phyloP scores from a whole-genome alignment of 2,329 filamentous ascomycete genomes.

The Ascosphaera pollenicola region DNA sequence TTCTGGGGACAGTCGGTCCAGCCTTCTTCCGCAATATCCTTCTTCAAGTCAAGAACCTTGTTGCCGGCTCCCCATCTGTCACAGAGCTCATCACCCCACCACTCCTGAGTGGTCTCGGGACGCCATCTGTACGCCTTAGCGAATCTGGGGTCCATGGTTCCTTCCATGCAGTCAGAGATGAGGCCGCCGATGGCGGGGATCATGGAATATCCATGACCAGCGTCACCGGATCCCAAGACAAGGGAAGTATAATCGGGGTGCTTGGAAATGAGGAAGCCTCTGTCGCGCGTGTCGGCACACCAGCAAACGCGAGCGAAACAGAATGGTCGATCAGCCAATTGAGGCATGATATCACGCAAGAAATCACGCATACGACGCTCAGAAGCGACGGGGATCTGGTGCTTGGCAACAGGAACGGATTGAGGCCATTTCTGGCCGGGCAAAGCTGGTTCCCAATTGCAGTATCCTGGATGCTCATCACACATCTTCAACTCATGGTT shows the following conservation, averaged over 20 bases:
- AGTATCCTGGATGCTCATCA: slow-evolving; percentile 35
- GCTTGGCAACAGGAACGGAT: slow-evolving; percentile 20
- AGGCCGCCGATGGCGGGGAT: slow-evolving; percentile 29
- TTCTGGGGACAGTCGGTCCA: too few relatives aligned
- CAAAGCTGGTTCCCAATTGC: slow-evolving; percentile 20
- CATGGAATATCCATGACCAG: slow-evolving; percentile 31
- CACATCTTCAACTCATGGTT: slow-evolving; percentile 18
- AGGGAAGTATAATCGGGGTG: slow-evolving; percentile 24
- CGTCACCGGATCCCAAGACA: slow-evolving; percentile 27
- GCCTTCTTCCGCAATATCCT: background rate
- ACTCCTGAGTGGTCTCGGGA: slow-evolving; percentile 19
- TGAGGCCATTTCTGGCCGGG: slow-evolving; percentile 1
- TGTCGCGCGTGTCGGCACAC: slow-evolving; percentile 32
- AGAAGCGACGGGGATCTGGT: slow-evolving; percentile 23
- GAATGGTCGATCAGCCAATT: slow-evolving; percentile 24
- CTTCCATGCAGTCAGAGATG: slow-evolving; percentile 27
- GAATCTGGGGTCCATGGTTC: slow-evolving; percentile 20
- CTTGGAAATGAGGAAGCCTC: slow-evolving; percentile 29
- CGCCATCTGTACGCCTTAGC: slow-evolving; percentile 27
- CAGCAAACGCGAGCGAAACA: slow-evolving; percentile 8
- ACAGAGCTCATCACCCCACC: background rate
- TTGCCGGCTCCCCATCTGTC: background rate
- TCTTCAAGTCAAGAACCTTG: background rate
- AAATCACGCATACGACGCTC: slow-evolving; percentile 25
- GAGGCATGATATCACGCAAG: slow-evolving; percentile 26